These are phyloP conservation scores for Yamadazyma kitorensis DNA, from an alignment of 805 yeast genomes.

Conservation along the genomic window DNA sequence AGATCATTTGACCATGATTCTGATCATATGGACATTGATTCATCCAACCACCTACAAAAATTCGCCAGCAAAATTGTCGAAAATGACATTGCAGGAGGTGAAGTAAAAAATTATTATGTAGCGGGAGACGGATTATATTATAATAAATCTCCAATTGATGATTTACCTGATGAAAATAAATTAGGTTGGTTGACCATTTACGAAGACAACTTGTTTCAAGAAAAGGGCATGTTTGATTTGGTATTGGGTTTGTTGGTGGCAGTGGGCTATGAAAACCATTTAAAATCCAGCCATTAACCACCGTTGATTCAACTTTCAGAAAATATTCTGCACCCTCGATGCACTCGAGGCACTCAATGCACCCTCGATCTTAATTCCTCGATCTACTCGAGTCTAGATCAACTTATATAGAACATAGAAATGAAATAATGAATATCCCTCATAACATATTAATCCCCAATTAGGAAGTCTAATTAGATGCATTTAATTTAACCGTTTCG, in stretches of 20 bases:
- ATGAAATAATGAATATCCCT: too few relatives aligned
- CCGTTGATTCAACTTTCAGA: too few relatives aligned
- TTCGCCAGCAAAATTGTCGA: conserved; percentile 14
- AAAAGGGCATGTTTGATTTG: conserved; percentile 51
- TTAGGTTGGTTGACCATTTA: conserved; percentile 65
- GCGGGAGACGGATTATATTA: conserved; percentile 58
- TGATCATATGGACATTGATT: conserved; percentile 3
- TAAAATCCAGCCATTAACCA: too few relatives aligned
- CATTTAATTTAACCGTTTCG: too few relatives aligned
- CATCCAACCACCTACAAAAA: conserved; percentile 4
- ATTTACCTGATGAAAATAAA: conserved; percentile 57
- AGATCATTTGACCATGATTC: conserved; percentile 4
- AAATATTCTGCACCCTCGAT: too few relatives aligned
- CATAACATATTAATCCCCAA: too few relatives aligned
- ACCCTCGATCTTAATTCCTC: too few relatives aligned
- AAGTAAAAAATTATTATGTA: conserved; percentile 30
- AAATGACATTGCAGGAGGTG: conserved; percentile 22
- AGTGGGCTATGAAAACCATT: conserved; percentile 30
- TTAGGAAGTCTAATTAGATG: too few relatives aligned
- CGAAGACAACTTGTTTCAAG: conserved; percentile 38
- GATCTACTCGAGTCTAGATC: too few relatives aligned
- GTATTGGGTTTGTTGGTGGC: conserved; percentile 54
- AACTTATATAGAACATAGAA: too few relatives aligned
- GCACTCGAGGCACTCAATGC: too few relatives aligned
- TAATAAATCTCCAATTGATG: conserved; percentile 50